A percentile compares a stretch with the other conserved stretches of the same genome.
Conservation (phyloP, 2,329 filamentous ascomycete species). For the Amauroascus verrucosus region DNA sequence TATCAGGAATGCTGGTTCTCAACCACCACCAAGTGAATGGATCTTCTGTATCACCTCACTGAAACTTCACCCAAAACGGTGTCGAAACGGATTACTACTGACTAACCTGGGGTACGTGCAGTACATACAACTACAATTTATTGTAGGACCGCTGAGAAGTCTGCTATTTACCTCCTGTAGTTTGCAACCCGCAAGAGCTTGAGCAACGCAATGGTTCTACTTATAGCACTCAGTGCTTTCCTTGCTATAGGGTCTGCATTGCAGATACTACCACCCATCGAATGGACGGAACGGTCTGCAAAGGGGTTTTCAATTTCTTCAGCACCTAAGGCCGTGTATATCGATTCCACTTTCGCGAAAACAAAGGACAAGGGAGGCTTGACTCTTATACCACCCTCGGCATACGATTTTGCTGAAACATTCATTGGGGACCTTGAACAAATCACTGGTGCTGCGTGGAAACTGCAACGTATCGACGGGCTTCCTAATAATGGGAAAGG, state of each 20-base stretch:
- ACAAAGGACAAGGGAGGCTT: conserved; percentile 37
- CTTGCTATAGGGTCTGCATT: conserved; percentile 24
- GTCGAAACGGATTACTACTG: no score
- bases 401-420: conserved; percentile 40
- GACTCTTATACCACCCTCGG: conserved; percentile 44
- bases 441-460: conserved; percentile 36
- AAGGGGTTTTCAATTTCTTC: conserved; percentile 21
- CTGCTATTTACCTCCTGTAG: not conserved
- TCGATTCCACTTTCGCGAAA: conserved; percentile 32
- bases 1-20: no score
- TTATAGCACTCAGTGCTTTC: conserved; percentile 4
- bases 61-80: no score
- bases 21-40: no score
- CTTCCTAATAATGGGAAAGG: conserved; percentile 29
- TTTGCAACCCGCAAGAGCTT: not conserved
- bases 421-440: conserved; percentile 39
- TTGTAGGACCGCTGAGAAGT: no score
- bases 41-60: no score
- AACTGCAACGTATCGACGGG: conserved; percentile 30
- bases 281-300: conserved; percentile 18
- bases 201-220: not conserved
- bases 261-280: conserved; percentile 33
- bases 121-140: no score
- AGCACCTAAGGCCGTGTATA: conserved; percentile 31
- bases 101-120: no score